Evolutionary conservation across 1,284 basidiomycete genomes (phyloP), one percentile per base, ranked within the genome.

Genomic region (Phellopilus nigrolimitatus): DNA sequence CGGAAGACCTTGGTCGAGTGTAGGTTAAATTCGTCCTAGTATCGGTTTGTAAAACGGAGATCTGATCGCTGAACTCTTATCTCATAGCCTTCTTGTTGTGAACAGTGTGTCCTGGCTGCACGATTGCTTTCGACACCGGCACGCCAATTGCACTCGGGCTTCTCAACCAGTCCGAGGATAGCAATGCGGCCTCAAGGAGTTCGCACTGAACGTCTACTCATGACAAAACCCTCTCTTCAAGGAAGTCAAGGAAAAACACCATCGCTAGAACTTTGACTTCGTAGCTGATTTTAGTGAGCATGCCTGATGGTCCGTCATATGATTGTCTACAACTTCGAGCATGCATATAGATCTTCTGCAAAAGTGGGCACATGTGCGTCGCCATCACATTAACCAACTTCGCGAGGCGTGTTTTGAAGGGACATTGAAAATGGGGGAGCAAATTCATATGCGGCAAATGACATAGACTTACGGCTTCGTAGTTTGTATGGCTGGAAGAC

Each of bases 401-500:
- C n/a, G 68, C 88, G n/a, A 34, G 71, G 76, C 22, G 78, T 80
- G 59, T 88, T 91, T 63, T 91, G 83, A 79, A 71, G 80, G 30
- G 80, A 88, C 54, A 88, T 91, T 56, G 88, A 91, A 65, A 91
- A 91, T 62, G 86, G 41, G 13, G 8, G 21, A 40, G 38, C 3
- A n/a, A n/a, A 30, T 47, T 21, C 13, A 25, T 10, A 51, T 50
- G 19, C 44, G 10, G 38, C 7, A 13, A 9, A 31, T 17, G 21
- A 47, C 41, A 42, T 2, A 36, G 22, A 5, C 41, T 52, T 27
- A 33, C 46, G 40, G 50, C 41, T 40, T 33, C 27, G 6, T 56
- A 89, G 87, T 76, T 79, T 13, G 77, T 79, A 19, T 91, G 87
- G 83, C 64, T 90, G 2, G 88, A 90, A 71, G 88, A 91, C 59